Evolutionary conservation across 148 eudicot genomes (phyloP), one percentile per base, ranked within the genome.

Genomic region (Cornus kousa): DNA sequence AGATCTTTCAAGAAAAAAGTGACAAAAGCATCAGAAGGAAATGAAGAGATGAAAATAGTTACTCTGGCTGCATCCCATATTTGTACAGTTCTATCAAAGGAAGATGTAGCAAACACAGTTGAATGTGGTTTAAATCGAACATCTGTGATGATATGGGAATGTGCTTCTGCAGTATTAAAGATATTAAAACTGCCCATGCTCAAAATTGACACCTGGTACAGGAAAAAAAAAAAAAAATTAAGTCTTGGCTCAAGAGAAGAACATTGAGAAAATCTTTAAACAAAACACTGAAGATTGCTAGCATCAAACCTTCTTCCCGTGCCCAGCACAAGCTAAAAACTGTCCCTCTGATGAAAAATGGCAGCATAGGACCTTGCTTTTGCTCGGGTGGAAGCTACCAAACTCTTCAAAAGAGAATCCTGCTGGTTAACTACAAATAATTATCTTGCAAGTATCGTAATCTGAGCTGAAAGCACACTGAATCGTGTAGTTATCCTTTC

Each of bases 281-380:
- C 16, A 31, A 24, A 68, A 50, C 13, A 33, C 28, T 68, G 23
- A 53, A 2, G 12, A 68, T 33, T 16, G 64, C 17, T 31, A 33
- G 67, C 31, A 48, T 19, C n/a, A 28, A 72, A 90, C 93, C 93
- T 85, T 85, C 70, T 79, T 87, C 43, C 84, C 90, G 62, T 85
- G 84, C 23, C 93, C 93, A 72, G 86, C 91, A 88, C 80, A 77
- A 73, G 91, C 93, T 50, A 90, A 74, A 16, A 82, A 62, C 59
- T 75, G 84, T 14, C 93, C 93, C 13, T 80, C 81, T 5, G 87
- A 76, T 60, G 90, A 88, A 68, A 88, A 90, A 74, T 82, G 82
- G 82, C 88, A 88, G 70, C 86, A 82, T 67, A 80, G 76, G n/a
- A 90, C 13, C 80, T 87, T 82, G 72, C 74, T 83, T 71, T 82